A percentile compares a stretch with the other conserved stretches of the same genome.
Evolutionary conservation across 2,329 filamentous ascomycete species (phyloP).

Genomic region (Pseudogymnoascus destructans): DNA sequence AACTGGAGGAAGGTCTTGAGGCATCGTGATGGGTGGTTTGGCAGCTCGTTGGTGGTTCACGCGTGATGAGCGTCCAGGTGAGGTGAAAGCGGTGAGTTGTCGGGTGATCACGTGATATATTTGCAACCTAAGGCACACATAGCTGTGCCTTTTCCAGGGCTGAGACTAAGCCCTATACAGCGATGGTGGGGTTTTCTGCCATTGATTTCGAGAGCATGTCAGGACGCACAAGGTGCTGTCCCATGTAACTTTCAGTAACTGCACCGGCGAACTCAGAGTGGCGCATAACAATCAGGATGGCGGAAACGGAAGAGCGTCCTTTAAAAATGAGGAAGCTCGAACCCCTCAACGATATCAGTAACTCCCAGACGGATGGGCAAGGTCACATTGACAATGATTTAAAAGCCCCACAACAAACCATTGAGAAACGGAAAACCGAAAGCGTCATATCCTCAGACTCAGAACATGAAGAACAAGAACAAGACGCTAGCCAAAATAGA

Average conservation of each 20-base stretch:
- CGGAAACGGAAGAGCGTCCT: constrained; percentile 22
- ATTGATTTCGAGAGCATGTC: neutral
- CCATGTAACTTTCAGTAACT: neutral
- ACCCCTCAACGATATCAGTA: neutral
- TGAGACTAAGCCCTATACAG: neutral
- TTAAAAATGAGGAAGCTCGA: constrained; percentile 23
- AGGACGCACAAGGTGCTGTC: neutral
- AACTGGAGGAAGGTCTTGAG: constrained; percentile 90
- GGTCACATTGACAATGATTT: neutral
- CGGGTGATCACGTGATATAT: neutral
- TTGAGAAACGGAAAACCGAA: neutral
- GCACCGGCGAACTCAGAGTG: neutral
- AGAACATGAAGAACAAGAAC: constrained; percentile 9
- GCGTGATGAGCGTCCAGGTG: neutral
- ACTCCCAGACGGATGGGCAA: neutral
- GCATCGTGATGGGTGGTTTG: constrained; percentile 48
- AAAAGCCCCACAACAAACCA: neutral
- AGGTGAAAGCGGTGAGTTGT: constrained; percentile 8
- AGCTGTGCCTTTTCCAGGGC: neutral
- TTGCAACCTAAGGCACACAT: neutral
- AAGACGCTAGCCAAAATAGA: neutral
- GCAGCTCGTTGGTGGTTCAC: neutral
- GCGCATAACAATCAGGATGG: constrained; percentile 15
- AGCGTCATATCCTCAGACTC: neutral
- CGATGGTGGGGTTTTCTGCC: constrained; percentile 8